Conservation (phyloP, 768 basidiomycete genomes). For the Tulasnella sp. region DNA sequence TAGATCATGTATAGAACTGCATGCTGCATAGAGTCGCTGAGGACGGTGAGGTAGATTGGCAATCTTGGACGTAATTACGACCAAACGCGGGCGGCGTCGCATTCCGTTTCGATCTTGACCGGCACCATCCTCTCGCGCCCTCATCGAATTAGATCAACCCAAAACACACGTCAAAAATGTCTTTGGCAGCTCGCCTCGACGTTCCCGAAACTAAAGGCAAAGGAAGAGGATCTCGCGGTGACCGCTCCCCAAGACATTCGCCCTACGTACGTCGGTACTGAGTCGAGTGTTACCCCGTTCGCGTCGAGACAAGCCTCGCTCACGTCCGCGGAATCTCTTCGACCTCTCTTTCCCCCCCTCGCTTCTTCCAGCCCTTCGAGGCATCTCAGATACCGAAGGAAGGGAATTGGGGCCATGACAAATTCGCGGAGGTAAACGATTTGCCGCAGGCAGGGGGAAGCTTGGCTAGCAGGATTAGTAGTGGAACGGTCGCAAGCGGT, state of each 20-base stretch:
- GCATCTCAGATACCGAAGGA: constrained; percentile 5
- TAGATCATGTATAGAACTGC: no score
- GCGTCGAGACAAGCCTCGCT: constrained; percentile 5
- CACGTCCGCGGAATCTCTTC: neutral
- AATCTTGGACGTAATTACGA: no score
- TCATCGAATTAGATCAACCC: no score
- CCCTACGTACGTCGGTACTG: constrained; percentile 13
- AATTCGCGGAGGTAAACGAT: constrained; percentile 14
- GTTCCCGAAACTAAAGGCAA: constrained; percentile 3
- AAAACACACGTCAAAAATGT: constrained; percentile 5
- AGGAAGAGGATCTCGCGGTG: neutral
- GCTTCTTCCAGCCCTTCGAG: neutral
- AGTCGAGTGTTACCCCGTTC: neutral
- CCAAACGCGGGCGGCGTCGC: no score
- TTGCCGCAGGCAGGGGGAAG: neutral
- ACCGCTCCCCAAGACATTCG: constrained; percentile 8
- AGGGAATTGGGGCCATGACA: constrained; percentile 13
- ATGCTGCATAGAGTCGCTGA: no score
- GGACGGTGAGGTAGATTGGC: no score
- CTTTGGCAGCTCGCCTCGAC: constrained; percentile 9
- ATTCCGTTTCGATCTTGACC: no score
- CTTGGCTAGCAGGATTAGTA: constrained; percentile 8
- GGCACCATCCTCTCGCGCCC: no score
- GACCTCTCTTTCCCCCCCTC: neutral
- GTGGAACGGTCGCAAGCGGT: neutral